phyloP scores from a whole-genome alignment of 305 asterid genomes.

The Andrographis paniculata region DNA sequence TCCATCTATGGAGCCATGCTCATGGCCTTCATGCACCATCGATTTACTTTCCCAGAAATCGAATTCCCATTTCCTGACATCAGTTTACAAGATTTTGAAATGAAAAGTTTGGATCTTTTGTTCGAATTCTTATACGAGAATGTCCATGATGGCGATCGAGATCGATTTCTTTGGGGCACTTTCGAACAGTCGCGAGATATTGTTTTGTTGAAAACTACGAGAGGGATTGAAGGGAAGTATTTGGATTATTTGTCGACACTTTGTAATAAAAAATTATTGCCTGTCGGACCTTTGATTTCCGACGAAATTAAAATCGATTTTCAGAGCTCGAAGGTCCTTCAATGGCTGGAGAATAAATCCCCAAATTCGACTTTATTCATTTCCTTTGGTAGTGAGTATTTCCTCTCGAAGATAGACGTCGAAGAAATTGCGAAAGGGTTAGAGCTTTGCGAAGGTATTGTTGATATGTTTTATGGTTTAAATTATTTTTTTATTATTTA shows the following conservation, averaged over 20 bases:
- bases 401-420: background rate
- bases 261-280: background rate
- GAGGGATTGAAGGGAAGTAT: conserved; percentile 1
- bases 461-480: too few species aligned
- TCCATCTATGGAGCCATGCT: background rate
- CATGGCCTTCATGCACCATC: background rate
- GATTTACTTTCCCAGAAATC: background rate
- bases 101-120: background rate
- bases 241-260: background rate
- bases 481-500: too few species aligned
- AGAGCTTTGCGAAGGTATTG: conserved; percentile 1
- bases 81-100: background rate
- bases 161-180: background rate
- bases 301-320: background rate
- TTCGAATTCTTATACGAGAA: background rate
- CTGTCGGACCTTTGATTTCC: conserved; percentile 9
- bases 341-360: conserved; percentile 30
- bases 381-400: conserved; percentile 13
- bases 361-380: background rate
- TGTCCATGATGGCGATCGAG: background rate
- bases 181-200: background rate
- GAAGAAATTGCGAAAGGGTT: background rate
- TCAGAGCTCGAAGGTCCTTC: conserved; percentile 10
- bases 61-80: background rate
- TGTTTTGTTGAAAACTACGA: background rate